These are phyloP conservation scores for Daldinia sp. DNA, from an alignment of 2,329 filamentous ascomycete species.

Conservation along the genomic window DNA sequence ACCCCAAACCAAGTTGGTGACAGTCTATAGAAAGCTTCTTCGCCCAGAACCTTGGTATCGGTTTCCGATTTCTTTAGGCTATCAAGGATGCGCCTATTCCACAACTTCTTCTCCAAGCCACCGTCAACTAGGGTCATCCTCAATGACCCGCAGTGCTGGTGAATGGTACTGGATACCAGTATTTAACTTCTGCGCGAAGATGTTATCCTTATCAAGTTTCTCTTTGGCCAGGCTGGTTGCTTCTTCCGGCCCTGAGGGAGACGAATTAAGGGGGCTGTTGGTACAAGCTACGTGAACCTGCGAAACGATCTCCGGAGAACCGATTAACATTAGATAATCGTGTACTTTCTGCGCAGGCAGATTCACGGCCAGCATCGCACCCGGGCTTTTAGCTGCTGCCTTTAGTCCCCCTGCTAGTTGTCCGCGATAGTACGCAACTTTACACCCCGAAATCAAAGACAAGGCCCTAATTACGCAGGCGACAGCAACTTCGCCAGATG, in stretches of 20 bases:
- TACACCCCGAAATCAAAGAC: slow-evolving; percentile 42
- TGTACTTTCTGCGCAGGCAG: too few relatives aligned
- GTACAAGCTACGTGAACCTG: slow-evolving; percentile 44
- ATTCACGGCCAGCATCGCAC: slow-evolving; percentile 44
- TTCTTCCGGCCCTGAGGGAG: slow-evolving; percentile 39
- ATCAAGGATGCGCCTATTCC: too few relatives aligned
- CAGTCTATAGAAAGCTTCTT: too few relatives aligned
- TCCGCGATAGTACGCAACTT: slow-evolving; percentile 47
- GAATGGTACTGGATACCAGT: slow-evolving; percentile 44
- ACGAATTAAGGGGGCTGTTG: slow-evolving; percentile 45
- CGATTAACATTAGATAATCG: too few relatives aligned
- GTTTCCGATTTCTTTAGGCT: too few relatives aligned
- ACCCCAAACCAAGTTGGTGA: too few relatives aligned
- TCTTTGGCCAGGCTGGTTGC: slow-evolving; percentile 40
- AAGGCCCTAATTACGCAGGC: slow-evolving; percentile 48
- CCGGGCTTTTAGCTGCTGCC: neutral
- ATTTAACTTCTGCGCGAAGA: slow-evolving; percentile 45
- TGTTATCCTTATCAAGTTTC: slow-evolving; percentile 27
- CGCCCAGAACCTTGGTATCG: too few relatives aligned
- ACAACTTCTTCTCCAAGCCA: too few relatives aligned
- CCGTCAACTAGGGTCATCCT: too few relatives aligned
- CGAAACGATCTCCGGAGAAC: too few relatives aligned
- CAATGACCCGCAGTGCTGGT: slow-evolving; percentile 33
- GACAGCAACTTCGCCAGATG: slow-evolving; percentile 51
- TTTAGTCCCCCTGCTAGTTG: slow-evolving; percentile 38